A percentile compares a stretch with the other conserved stretches of the same genome.
Evolutionary conservation across 768 basidiomycete species (phyloP).

Genomic region (Tylopilus plumbeoviolaceoides): DNA sequence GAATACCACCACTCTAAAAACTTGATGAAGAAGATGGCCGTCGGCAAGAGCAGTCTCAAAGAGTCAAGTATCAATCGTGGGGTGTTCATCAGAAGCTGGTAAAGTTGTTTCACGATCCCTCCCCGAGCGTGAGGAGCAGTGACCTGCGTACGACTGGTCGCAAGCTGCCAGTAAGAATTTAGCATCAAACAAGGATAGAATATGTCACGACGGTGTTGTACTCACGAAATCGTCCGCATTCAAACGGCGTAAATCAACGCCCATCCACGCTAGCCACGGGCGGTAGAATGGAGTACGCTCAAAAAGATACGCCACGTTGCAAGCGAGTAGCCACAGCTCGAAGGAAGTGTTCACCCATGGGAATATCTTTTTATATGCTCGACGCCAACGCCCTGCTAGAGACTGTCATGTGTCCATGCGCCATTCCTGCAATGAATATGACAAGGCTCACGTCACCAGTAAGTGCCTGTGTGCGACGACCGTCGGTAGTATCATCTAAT

Average conservation of each 20-base stretch:
- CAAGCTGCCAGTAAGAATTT: conserved; percentile 12
- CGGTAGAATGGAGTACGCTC: conserved; percentile 82
- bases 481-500: conserved; percentile 48
- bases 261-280: conserved; percentile 87
- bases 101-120: conserved; percentile 42
- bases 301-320: conserved; percentile 89
- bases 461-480: conserved; percentile 41
- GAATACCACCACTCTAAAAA: conserved; percentile 99
- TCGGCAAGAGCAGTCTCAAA: conserved; percentile 73
- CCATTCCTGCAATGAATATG: background rate
- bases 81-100: conserved; percentile 44
- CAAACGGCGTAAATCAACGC: conserved; percentile 77
- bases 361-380: conserved; percentile 68
- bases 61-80: conserved; percentile 73
- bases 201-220: conserved; percentile 1
- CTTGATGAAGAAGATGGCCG: conserved; percentile 91
- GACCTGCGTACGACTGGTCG: conserved; percentile 13
- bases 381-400: conserved; percentile 48
- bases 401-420: conserved; percentile 35
- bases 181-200: conserved; percentile 1
- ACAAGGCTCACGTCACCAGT: conserved; percentile 48
- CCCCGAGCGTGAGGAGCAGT: conserved; percentile 23
- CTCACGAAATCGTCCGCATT: conserved; percentile 76
- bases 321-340: conserved; percentile 79
- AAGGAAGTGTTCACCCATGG: conserved; percentile 77